Base-by-base conservation (phyloP, 176 grass and related monocot species). In the Urochloa ruziziensis region DNA sequence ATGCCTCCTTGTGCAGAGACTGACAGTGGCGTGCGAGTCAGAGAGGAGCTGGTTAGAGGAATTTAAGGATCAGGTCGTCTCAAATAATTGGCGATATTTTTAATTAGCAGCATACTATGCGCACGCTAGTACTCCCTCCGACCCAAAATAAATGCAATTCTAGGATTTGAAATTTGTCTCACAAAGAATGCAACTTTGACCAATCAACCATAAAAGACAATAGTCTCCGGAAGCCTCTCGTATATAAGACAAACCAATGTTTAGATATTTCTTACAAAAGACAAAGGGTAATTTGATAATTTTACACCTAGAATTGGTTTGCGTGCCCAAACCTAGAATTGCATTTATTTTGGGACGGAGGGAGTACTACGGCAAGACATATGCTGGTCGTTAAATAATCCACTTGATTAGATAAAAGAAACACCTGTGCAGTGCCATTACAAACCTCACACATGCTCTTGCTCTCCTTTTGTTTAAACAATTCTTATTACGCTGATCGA, bases 31-130 rank as follows among this genome's bases (percentile, higher is more conserved):
- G 53, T 37, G 33, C 14, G 54, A 59, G 23, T 59, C 59, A 64
- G 39, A 79, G 60, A 71, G 42, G 68, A 42, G 40, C 21, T 8
- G 54, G 42, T 29, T 21, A 17, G 46, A 80, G 78, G 32, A 67
- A 80, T 80, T 80, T 35, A 51, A 24, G 62, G 78, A 80, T 80
- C 61, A 35, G 77, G 60, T 79, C 43, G 43, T 21, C 61, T 2
- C 44, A 17, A 56, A 36, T 51, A 73, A 73, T 73, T 73, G 43
- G 11, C 6, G 29, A 3, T 3, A 46, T 30, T 30, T 30, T 78
- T 62, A 18, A 62, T 42, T 3, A 54, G 28, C 6, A 23, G 35
- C 36, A 32, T 78, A 78, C 6, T 40, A 40, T 7, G 39, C 39
- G n/a, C n/a, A n/a, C n/a, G n/a, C n/a, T n/a, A n/a, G n/a, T n/a